Evolutionary conservation across 768 basidiomycete genomes (phyloP), one percentile per base, ranked within the genome.

Genomic region (Mrakia frigida): DNA sequence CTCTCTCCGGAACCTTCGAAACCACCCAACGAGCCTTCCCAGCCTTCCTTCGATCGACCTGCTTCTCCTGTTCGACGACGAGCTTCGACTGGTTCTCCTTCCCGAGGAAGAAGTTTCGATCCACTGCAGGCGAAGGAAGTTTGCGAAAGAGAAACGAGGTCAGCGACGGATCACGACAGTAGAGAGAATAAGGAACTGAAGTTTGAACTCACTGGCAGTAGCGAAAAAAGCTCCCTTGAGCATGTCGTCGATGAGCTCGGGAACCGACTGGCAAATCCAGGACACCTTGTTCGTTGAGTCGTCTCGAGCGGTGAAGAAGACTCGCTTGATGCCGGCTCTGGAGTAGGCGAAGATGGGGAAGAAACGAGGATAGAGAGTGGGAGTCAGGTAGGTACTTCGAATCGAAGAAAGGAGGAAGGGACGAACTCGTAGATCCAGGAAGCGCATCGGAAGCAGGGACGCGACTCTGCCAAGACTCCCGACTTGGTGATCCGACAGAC

Each of bases 251-350:
- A 56, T 21, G 18, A 72, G 52, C 0, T 35, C 33, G 1, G 71
- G 52, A 10, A 72, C 71, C 10, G 52, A 50, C 52, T 72, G 71
- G 39, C 52, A 56, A 13, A n/a, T n/a, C 71, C 71, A 72, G 5
- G 21, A 21, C 25, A 72, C 52, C 14, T 35, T 7, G 35, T 52
- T 18, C 10, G 71, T 56, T 21, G 39, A 6, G 6, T 50, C 46
- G 28, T 50, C 46, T 33, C 52, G 53, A 7, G 59, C 39, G 50
- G 71, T 72, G 50, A 52, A 72, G 59, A 56, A 72, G 23, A 72
- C 71, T 31, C 71, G 71, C 50, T 72, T 72, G 52, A 72, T 72
- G 33, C 71, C 71, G 28, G 71, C 71, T 18, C 70, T 71, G 69
- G 0, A n/a, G 25, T 9, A 35, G 3, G 46, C 6, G 52, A 50